Percentiles rank a stretch among this genome's conserved stretches.
These are phyloP conservation scores for Brassica napus DNA, from an alignment of 345 rosid species.

Conservation along the genomic window Da-Ae NC_063446.1:4907001-4907500, in stretches of 20 bases:
- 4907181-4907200: conserved; percentile 64
- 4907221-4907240: conserved; percentile 23
- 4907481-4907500: too few species aligned
- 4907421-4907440: background rate
- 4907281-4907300: background rate
- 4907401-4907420: conserved; percentile 3
- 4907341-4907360: too few species aligned
- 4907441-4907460: background rate
- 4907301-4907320: conserved; percentile 14
- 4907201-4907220: conserved; percentile 71
- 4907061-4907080: conserved; percentile 67
- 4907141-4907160: conserved; percentile 48
- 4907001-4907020: background rate
- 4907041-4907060: conserved; percentile 64
- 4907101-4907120: conserved; percentile 86
- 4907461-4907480: background rate
- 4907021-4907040: background rate
- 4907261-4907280: background rate
- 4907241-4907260: conserved; percentile 20
- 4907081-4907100: conserved; percentile 81
- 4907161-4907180: conserved; percentile 41
- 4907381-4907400: conserved; percentile 15
- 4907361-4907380: background rate
- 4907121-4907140: conserved; percentile 44
- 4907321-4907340: background rate